Conservation (phyloP, 257 asterid species). For the Plantago major region DNA sequence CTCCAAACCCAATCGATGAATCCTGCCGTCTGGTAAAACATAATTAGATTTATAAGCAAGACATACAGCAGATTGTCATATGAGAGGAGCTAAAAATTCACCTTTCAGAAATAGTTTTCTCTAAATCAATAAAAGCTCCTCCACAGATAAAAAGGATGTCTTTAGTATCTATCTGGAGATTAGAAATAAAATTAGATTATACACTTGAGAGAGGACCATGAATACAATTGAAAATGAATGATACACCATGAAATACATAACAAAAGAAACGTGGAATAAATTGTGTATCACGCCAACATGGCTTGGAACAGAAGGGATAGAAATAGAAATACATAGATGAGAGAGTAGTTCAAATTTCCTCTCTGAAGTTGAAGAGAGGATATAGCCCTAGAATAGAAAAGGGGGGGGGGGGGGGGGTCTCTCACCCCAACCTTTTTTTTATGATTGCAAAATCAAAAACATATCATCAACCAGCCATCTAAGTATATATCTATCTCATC, state of each 20-base stretch:
- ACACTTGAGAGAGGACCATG: slow-evolving; percentile 9
- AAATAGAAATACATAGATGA: too few relatives aligned
- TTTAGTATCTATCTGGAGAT: slow-evolving; percentile 76
- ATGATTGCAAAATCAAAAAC: too few relatives aligned
- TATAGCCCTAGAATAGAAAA: too few relatives aligned
- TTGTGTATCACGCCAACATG: too few relatives aligned
- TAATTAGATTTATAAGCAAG: slow-evolving; percentile 6
- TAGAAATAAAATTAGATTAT: slow-evolving; percentile 11
- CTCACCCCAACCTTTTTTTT: too few relatives aligned
- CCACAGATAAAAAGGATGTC: slow-evolving; percentile 92
- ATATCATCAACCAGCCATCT: too few relatives aligned
- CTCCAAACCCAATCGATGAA: slow-evolving; percentile 93
- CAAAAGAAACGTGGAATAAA: not conserved
- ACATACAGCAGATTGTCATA: slow-evolving; percentile 12
- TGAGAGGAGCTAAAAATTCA: slow-evolving; percentile 25
- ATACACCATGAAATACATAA: slow-evolving; percentile 12
- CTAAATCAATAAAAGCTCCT: slow-evolving; percentile 92
- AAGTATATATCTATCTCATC: too few relatives aligned
- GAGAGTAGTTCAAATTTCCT: too few relatives aligned
- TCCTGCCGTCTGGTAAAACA: slow-evolving; percentile 72
- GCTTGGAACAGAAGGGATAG: too few relatives aligned
- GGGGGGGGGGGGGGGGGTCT: too few relatives aligned
- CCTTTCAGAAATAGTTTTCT: slow-evolving; percentile 93
- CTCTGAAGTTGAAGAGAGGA: too few relatives aligned
- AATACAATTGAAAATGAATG: not conserved